A percentile compares a stretch with the other conserved stretches of the same genome.
These are phyloP conservation scores for Tricladium varicosporioides DNA, from an alignment of 2,329 filamentous ascomycete genomes.

Conservation along the genomic window DNA sequence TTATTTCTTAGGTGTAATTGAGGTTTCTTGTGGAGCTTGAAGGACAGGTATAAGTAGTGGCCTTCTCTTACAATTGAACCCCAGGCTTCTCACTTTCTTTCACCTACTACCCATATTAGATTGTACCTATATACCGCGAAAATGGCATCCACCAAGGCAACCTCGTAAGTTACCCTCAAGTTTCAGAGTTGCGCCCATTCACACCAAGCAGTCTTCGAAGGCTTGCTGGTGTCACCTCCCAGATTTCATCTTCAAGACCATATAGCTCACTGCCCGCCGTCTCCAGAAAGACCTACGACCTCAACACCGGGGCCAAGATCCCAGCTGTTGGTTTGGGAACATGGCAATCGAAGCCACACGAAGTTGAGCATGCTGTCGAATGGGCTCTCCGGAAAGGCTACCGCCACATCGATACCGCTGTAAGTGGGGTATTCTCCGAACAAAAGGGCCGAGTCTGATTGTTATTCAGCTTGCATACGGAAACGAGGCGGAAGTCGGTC, in stretches of 20 bases:
- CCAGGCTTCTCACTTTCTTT: not conserved
- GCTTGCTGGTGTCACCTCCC: constrained; percentile 20
- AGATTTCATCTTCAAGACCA: constrained; percentile 14
- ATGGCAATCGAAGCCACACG: constrained; percentile 68
- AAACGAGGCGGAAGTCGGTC: constrained; percentile 70
- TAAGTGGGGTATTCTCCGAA: constrained; percentile 1
- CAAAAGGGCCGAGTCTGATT: constrained; percentile 1
- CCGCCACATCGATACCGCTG: constrained; percentile 68
- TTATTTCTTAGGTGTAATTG: not conserved
- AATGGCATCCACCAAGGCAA: constrained; percentile 34
- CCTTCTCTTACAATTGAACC: constrained; percentile 7
- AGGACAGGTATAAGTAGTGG: constrained; percentile 18
- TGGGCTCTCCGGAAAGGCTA: constrained; percentile 66
- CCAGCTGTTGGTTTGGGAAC: constrained; percentile 75
- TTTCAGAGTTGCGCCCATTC: constrained; percentile 20
- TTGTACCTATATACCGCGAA: constrained; percentile 7
- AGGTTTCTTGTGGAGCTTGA: not conserved
- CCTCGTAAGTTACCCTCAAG: constrained; percentile 24
- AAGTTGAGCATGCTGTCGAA: constrained; percentile 71
- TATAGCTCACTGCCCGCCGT: constrained; percentile 21
- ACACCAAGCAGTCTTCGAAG: constrained; percentile 32
- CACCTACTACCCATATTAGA: not conserved
- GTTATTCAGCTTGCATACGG: constrained; percentile 59
- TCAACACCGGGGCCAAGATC: constrained; percentile 77
- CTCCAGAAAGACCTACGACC: constrained; percentile 55